Percentiles rank a stretch among this genome's conserved stretches.
Evolutionary conservation across 2,329 filamentous ascomycete species (phyloP).

Genomic region (Myriosclerotinia scirpicola): DNA sequence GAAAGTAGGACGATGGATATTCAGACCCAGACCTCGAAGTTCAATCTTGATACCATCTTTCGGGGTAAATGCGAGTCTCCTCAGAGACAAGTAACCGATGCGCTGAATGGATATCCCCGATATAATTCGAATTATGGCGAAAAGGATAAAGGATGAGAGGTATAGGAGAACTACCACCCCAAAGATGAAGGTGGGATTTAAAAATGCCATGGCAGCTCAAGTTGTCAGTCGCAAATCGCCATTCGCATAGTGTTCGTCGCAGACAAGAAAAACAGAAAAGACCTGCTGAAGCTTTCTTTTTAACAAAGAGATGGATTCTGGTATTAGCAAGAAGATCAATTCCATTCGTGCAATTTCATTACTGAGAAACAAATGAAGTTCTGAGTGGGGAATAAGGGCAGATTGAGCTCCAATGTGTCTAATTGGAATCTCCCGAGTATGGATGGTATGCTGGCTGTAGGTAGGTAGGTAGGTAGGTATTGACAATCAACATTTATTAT

Average conservation of each 20-base stretch:
- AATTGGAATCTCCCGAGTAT: slow-evolving; percentile 16
- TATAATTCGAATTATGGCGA: slow-evolving; percentile 86
- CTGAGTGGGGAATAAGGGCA: slow-evolving; percentile 16
- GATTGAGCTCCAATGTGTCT: slow-evolving; percentile 22
- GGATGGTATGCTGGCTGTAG: no score
- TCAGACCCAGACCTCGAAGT: slow-evolving; percentile 82
- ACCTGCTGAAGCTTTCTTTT: not conserved
- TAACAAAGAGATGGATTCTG: slow-evolving; percentile 18
- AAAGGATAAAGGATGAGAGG: slow-evolving; percentile 86
- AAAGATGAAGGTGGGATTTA: slow-evolving; percentile 78
- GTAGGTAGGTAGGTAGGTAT: no score
- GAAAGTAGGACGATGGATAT: slow-evolving; percentile 90
- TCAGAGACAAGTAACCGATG: slow-evolving; percentile 87
- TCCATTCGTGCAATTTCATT: slow-evolving; percentile 23
- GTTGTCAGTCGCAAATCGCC: slow-evolving; percentile 20
- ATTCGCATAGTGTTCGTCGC: slow-evolving; percentile 14
- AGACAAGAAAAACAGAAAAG: slow-evolving; percentile 9
- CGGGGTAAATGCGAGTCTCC: slow-evolving; percentile 85
- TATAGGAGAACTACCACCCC: slow-evolving; percentile 85
- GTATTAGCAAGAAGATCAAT: slow-evolving; percentile 14
- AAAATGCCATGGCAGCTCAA: slow-evolving; percentile 55
- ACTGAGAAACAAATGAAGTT: slow-evolving; percentile 18
- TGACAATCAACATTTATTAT: slow-evolving; percentile 4
- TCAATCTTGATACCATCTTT: slow-evolving; percentile 87
- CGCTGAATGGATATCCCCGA: slow-evolving; percentile 96